Conservation (phyloP, 495 filamentous ascomycete genomes). For the Penicillium pulvis region DNA sequence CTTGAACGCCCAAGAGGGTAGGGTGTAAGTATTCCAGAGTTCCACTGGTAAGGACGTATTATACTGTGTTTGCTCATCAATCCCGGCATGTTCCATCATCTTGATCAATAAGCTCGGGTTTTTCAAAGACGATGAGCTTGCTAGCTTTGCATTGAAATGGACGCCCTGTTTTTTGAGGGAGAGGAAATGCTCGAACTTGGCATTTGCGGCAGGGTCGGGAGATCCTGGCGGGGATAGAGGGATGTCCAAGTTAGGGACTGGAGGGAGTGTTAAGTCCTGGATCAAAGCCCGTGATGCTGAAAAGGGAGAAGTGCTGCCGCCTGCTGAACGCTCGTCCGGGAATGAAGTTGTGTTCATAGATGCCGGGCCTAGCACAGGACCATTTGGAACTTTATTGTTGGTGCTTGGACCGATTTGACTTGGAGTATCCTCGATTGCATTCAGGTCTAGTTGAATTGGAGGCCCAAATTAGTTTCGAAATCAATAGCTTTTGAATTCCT, state of each 20-base stretch:
- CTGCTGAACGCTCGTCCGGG: conserved; percentile 16
- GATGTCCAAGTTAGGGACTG: conserved; percentile 75
- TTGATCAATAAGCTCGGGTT: conserved; percentile 83
- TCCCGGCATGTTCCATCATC: conserved; percentile 77
- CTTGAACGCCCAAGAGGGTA: conserved; percentile 73
- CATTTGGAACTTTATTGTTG: conserved; percentile 26
- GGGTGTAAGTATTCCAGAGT: conserved; percentile 65
- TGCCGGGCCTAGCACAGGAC: conserved; percentile 50
- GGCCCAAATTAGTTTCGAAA: conserved; percentile 9
- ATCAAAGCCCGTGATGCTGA: conserved; percentile 64
- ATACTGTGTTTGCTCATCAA: conserved; percentile 71
- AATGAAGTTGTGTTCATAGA: conserved; percentile 28
- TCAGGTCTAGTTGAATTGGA: neutral
- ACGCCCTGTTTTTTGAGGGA: conserved; percentile 79
- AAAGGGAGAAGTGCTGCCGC: conserved; percentile 67
- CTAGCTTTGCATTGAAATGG: conserved; percentile 88
- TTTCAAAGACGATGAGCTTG: conserved; percentile 66
- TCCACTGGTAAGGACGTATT: conserved; percentile 67
- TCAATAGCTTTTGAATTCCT: neutral
- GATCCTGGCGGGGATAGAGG: conserved; percentile 83
- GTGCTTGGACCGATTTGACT: neutral
- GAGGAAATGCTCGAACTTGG: conserved; percentile 83
- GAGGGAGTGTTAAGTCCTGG: conserved; percentile 83
- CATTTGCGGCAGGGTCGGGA: conserved; percentile 61
- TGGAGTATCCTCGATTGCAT: neutral